Conservation (phyloP, 805 yeast genomes). For the Saturnispora sanitii region DNA sequence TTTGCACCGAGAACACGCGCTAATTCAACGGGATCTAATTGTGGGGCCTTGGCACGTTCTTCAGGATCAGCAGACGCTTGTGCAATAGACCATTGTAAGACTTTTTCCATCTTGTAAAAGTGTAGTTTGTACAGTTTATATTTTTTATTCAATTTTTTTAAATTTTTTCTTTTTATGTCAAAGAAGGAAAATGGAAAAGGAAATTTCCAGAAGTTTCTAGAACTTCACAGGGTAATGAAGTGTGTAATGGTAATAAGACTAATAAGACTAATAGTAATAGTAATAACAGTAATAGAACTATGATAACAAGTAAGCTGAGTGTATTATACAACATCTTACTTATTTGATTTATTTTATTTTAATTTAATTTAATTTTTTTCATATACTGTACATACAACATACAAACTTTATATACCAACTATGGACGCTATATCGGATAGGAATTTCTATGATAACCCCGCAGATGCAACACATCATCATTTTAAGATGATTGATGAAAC, state of each 20-base stretch:
- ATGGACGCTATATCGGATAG: constrained; percentile 67
- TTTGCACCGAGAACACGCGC: constrained; percentile 66
- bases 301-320: no score
- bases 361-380: background rate
- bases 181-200: no score
- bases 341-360: background rate
- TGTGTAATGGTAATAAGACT: no score
- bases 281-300: no score
- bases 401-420: no score
- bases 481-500: constrained; percentile 41
- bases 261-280: no score
- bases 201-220: no score
- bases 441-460: constrained; percentile 30
- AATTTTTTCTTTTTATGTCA: background rate
- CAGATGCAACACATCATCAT: constrained; percentile 11
- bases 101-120: constrained; percentile 61
- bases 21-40: constrained; percentile 70
- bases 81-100: constrained; percentile 86
- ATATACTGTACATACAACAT: no score
- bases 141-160: background rate
- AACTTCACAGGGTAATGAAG: no score
- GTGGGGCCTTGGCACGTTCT: constrained; percentile 51
- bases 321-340: no score
- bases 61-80: constrained; percentile 65
- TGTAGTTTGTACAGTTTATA: background rate